phyloP scores from a whole-genome alignment of 2,329 filamentous ascomycete genomes.

The Xylaria sp. region DNA sequence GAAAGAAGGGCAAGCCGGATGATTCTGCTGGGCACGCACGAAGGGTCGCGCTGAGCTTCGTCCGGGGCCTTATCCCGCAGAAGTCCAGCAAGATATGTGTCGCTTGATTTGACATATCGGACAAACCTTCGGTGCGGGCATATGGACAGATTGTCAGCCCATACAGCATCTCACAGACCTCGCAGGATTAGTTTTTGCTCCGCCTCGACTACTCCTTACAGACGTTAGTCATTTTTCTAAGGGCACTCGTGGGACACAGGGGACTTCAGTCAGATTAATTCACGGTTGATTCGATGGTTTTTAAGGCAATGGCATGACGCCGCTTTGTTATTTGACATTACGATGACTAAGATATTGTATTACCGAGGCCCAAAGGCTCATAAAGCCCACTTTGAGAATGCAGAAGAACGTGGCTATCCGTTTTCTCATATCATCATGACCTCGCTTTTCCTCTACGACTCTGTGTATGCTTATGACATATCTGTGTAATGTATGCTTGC shows the following conservation, averaged over 20 bases:
- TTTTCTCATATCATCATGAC: constrained; percentile 6
- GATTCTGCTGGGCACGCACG: constrained; percentile 37
- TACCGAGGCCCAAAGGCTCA: constrained; percentile 21
- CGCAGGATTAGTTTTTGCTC: constrained; percentile 20
- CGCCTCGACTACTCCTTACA: constrained; percentile 18
- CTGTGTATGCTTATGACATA: not conserved
- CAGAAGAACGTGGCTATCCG: constrained; percentile 21
- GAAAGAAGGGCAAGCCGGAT: constrained; percentile 36
- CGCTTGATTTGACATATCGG: constrained; percentile 30
- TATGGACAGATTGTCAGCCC: constrained; percentile 21
- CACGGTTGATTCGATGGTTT: constrained; percentile 17
- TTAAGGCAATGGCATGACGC: constrained; percentile 17
- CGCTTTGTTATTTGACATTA: constrained; percentile 20
- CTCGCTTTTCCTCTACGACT: not conserved
- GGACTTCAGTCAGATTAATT: constrained; percentile 22
- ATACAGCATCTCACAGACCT: constrained; percentile 16
- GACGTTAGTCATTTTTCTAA: constrained; percentile 24
- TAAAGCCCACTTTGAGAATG: constrained; percentile 29
- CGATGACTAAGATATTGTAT: constrained; percentile 17
- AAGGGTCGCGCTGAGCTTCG: constrained; percentile 35
- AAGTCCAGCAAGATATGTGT: constrained; percentile 39
- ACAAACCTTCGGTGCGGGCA: constrained; percentile 19
- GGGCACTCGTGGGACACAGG: constrained; percentile 20
- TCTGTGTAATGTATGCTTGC: no score
- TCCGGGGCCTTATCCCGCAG: constrained; percentile 38